These are phyloP conservation scores for Lodderomyces oxycetoniae DNA, from an alignment of 1,139 yeast genomes.

Conservation along the genomic window DNA sequence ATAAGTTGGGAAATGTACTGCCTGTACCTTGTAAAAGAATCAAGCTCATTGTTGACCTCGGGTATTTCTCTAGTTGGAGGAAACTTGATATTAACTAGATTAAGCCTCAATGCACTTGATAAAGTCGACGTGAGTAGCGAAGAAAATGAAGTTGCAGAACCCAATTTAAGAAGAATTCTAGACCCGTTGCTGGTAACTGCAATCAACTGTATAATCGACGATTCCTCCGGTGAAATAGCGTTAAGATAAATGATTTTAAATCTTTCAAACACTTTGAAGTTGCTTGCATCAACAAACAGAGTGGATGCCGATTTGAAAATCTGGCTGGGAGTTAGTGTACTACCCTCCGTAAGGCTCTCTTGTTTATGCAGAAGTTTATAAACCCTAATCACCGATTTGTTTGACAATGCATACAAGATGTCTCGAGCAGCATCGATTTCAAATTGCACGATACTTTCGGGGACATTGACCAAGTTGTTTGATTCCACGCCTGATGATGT, in stretches of 20 bases:
- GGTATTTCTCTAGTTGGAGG: conserved; percentile 70
- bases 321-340: conserved; percentile 42
- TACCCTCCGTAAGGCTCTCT: conserved; percentile 35
- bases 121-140: conserved; percentile 25
- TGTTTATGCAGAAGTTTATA: conserved; percentile 50
- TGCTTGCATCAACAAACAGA: conserved; percentile 43
- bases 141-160: conserved; percentile 27
- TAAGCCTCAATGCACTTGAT: conserved; percentile 29
- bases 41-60: conserved; percentile 47
- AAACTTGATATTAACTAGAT: conserved; percentile 58
- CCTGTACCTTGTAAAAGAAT: conserved; percentile 40
- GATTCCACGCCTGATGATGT: conserved; percentile 7
- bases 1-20: conserved; percentile 41
- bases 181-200: conserved; percentile 88
- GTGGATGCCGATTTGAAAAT: conserved; percentile 57
- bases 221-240: conserved; percentile 59
- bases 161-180: conserved; percentile 62
- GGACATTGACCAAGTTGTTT: conserved; percentile 17
- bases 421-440: conserved; percentile 74
- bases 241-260: conserved; percentile 61
- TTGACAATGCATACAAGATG: conserved; percentile 75
- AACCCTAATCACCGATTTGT: conserved; percentile 76
- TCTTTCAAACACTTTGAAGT: conserved; percentile 39
- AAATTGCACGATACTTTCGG: conserved; percentile 61
- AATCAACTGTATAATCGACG: conserved; percentile 66